Evolutionary conservation across 306 rosid species (phyloP), one percentile per base, ranked within the genome.

Genomic region (Hippophae rhamnoides): DNA sequence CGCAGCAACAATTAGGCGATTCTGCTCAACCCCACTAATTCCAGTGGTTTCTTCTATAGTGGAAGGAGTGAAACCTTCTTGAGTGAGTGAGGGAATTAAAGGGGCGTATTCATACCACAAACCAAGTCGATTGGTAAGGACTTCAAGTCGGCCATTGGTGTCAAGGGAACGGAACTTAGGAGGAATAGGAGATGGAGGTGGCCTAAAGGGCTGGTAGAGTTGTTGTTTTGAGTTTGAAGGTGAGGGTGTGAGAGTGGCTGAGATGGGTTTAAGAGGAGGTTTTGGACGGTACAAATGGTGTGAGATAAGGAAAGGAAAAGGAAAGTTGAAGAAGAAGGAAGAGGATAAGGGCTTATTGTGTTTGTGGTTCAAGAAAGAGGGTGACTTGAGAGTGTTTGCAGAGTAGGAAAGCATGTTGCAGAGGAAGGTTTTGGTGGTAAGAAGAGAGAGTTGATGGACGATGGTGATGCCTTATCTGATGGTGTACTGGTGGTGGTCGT

Each of bases 41-140:
- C 98, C 96, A 27, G 98, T 87, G 67, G 53, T 52, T 47, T 85
- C 96, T 50, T 92, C 98, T 3, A 87, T 72, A 26, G 69, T 54
- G 6, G 98, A 76, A 54, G 83, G 84, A 6, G 89, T 54, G 55
- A 92, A 92, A 42, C 93, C 98, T 5, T 92, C 88, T 7, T 76
- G 86, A 50, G 75, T 8, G 7, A 92, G 70, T 62, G 87, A 62
- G 7, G 85, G 50, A 56, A 92, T 92, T 10, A 92, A 71, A 0
- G 95, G 89, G 8, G 98, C 96, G 71, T 72, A 87, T 40, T 87
- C 81, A 64, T 56, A 66, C 98, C 98, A 92, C n/a, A 61, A 68
- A 48, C 98, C 98, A 47, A 92, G 78, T 14, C 96, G 96, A 60
- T 83, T 76, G 38, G 82, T 8, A 38, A 92, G 95, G 50, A 85